These are phyloP conservation scores for Chlamydomonas sphaeroides DNA, from an alignment of 139 green algal genomes.

Conservation along the genomic window DNA sequence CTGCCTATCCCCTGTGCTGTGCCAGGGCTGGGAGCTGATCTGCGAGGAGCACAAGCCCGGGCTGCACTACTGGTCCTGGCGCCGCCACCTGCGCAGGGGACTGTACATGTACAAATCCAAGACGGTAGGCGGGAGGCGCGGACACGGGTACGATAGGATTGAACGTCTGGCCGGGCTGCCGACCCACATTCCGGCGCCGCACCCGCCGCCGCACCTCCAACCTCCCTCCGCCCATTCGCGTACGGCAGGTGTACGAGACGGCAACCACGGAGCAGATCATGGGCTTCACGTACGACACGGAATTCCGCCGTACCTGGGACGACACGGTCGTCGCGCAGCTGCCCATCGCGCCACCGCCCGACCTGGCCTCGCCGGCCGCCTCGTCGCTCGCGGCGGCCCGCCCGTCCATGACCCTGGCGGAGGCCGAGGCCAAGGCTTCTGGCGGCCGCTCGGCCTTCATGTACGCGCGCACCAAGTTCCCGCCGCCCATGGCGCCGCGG, in stretches of 20 bases:
- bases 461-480: slow-evolving; percentile 70
- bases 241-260: slow-evolving; percentile 65
- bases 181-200: no score
- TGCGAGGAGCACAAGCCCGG: slow-evolving; percentile 45
- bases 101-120: slow-evolving; percentile 70
- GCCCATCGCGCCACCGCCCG: slow-evolving; percentile 3
- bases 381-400: background rate
- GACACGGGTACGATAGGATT: no score
- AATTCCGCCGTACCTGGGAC: slow-evolving; percentile 63
- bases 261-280: slow-evolving; percentile 59
- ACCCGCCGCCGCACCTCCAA: no score
- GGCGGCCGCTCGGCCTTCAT: slow-evolving; percentile 53
- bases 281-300: slow-evolving; percentile 72
- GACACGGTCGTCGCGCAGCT: slow-evolving; percentile 33
- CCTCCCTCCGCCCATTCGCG: no score
- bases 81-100: slow-evolving; percentile 68
- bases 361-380: background rate
- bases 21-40: slow-evolving; percentile 63
- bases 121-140: no score
- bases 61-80: slow-evolving; percentile 69
- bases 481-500: slow-evolving; percentile 69
- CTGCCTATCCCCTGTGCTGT: no score
- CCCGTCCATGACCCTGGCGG: slow-evolving; percentile 15
- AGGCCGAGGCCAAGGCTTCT: slow-evolving; percentile 5
- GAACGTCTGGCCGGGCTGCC: no score